Conservation (phyloP, 768 basidiomycete species). For the Lentinula aciculospora region DNA sequence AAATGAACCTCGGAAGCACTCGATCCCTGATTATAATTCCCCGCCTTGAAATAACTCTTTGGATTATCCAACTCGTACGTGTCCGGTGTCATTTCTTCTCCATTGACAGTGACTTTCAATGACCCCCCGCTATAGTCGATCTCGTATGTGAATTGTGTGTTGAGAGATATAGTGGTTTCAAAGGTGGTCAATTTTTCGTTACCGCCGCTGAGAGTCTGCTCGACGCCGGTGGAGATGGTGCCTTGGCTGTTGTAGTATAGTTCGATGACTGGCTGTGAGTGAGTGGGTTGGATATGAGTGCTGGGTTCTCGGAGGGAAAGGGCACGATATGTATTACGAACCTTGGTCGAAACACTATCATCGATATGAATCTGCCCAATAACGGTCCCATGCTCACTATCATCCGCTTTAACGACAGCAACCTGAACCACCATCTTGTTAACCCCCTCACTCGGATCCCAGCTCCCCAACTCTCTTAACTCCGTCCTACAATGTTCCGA, state of each 20-base stretch:
- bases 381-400: slow-evolving; percentile 5
- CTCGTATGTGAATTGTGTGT: slow-evolving; percentile 5
- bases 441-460: background rate
- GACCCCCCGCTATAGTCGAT: background rate
- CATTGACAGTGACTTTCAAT: slow-evolving; percentile 7
- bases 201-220: slow-evolving; percentile 3
- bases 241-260: slow-evolving; percentile 5
- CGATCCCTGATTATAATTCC: slow-evolving; percentile 7
- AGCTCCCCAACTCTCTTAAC: slow-evolving; percentile 1
- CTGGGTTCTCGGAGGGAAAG: no score
- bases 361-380: slow-evolving; percentile 9
- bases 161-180: background rate
- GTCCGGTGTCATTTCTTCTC: background rate
- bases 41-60: slow-evolving; percentile 7
- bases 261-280: slow-evolving; percentile 2
- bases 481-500: slow-evolving; percentile 5
- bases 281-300: no score
- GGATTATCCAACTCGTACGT: slow-evolving; percentile 6
- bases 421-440: background rate
- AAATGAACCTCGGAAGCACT: slow-evolving; percentile 7
- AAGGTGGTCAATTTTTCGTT: background rate
- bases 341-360: slow-evolving; percentile 1
- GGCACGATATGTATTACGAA: no score
- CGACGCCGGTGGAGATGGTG: background rate
- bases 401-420: background rate